These are phyloP conservation scores for Xylariaceae sp. DNA, from an alignment of 2,329 filamentous ascomycete genomes.

Conservation along the genomic window DNA sequence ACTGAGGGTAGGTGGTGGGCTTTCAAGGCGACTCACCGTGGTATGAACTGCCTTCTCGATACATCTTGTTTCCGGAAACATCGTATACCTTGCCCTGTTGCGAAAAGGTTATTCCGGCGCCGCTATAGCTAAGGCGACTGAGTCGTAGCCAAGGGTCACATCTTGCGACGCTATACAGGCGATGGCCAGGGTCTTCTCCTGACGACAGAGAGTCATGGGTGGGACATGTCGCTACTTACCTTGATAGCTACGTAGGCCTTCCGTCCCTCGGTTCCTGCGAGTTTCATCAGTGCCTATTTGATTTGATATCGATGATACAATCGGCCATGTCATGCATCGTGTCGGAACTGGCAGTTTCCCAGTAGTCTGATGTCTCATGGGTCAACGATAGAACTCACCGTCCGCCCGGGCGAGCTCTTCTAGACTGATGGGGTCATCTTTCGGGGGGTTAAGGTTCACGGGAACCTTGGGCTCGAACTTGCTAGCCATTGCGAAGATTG, in stretches of 20 bases:
- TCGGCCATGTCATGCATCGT: too few species aligned
- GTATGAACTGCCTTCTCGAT: conserved; percentile 77
- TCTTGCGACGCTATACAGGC: neutral
- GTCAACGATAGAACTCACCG: conserved; percentile 51
- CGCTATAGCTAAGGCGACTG: neutral
- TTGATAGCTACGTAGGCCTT: conserved; percentile 67
- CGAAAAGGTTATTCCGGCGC: neutral
- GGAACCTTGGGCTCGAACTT: conserved; percentile 75
- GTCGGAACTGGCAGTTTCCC: neutral
- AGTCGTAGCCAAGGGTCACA: neutral
- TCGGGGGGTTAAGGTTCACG: conserved; percentile 74
- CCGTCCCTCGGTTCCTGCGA: conserved; percentile 57
- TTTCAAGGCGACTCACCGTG: conserved; percentile 54
- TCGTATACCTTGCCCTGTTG: conserved; percentile 84
- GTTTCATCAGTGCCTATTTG: conserved; percentile 1
- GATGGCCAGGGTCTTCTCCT: conserved; percentile 20
- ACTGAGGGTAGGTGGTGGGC: neutral
- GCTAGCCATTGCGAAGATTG: conserved; percentile 43
- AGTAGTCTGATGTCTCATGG: neutral
- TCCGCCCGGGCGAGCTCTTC: conserved; percentile 77
- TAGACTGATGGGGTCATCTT: conserved; percentile 75
- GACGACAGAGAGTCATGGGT: conserved; percentile 24
- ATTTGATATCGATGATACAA: neutral
- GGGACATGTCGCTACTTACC: conserved; percentile 35
- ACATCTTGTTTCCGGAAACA: conserved; percentile 82